phyloP scores from a whole-genome alignment of 306 rosid species.

The Corylus americana region DNA sequence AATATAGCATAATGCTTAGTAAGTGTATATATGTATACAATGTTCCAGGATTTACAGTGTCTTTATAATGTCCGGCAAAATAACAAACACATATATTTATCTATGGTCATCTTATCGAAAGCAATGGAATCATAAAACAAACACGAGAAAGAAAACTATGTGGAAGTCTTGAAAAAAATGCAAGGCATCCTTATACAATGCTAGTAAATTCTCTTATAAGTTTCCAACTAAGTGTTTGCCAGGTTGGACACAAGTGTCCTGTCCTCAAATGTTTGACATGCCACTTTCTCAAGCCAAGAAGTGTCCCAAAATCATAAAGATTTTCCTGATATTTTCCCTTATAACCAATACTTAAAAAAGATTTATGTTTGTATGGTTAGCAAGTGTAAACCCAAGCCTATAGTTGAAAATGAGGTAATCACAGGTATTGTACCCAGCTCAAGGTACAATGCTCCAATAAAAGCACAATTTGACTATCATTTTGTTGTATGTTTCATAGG shows the following conservation, averaged over 20 bases:
- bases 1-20: background rate
- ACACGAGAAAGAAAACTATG: background rate
- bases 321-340: background rate
- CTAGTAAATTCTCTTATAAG: background rate
- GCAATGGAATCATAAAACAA: background rate
- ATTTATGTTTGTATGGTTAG: background rate
- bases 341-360: background rate
- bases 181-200: background rate
- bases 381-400: background rate
- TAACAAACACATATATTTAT: background rate
- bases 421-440: background rate
- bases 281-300: background rate
- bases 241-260: background rate
- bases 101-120: background rate
- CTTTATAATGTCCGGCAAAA: background rate
- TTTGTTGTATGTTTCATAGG: slow-evolving; percentile 52
- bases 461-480: slow-evolving; percentile 5
- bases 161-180: background rate
- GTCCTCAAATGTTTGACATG: background rate
- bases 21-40: background rate
- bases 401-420: background rate
- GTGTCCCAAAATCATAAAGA: background rate
- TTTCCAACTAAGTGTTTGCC: background rate
- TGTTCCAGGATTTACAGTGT: background rate
- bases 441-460: background rate